Evolutionary conservation across 176 grass and related monocot species (phyloP), one percentile per base, ranked within the genome.

Genomic region (Eragrostis nindensis): DNA sequence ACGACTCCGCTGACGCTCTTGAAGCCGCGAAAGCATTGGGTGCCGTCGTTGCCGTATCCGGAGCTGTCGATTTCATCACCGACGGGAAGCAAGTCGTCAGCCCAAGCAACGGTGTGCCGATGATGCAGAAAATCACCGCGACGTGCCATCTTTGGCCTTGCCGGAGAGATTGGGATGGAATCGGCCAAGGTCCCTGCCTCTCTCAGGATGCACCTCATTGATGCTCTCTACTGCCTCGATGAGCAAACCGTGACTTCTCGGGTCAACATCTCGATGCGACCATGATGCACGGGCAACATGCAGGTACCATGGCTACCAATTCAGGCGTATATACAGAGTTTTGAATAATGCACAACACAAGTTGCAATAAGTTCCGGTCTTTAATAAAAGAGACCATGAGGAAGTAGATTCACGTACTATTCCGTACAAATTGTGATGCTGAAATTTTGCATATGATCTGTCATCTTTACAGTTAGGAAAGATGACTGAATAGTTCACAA

Each of bases 41-140:
- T 36, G 61, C 92, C 10, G 75, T 91, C 0, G 72, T 93, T 11
- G 95, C 92, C 8, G 85, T 98, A 71, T 94, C 88, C 0, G 90
- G 92, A 55, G 90, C 90, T 53, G 70, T 87, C 43, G 92, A 98
- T 86, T 90, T 92, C 19, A 54, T 94, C 68, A 94, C 95, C 0
- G 61, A 98, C 16, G 92, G 92, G 15, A 52, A 83, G 50, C 71
- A 45, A 41, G 83, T 91, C 0, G 53, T 94, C 5, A 54, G 76
- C 8, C 84, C 39, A 19, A 75, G 47, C 77, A 98, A 98, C 7
- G 95, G 95, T 10, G 92, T 94, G 63, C 18, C 89, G 39, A 79
- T 94, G 95, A 88, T 98, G 89, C 92, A 94, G 82, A 94, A 87
- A 77, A 92, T 94, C 38, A 98, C 92, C 0, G 92, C 92, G 11